phyloP scores from a whole-genome alignment of 495 filamentous ascomycete genomes.

The Tuber umbilicatum region DNA sequence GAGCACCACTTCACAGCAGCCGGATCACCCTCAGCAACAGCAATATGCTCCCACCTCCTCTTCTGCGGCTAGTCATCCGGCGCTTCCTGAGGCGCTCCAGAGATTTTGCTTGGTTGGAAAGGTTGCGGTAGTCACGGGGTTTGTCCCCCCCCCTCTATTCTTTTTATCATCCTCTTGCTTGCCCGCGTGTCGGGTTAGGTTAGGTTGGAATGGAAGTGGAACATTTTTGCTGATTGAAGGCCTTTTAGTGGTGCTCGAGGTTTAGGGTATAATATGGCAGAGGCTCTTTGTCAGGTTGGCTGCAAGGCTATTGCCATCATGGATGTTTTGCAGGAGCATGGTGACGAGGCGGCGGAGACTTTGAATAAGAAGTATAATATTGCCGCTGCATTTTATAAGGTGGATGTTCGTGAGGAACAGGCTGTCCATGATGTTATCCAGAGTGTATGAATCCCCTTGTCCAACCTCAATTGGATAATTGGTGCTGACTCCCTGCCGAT shows the following conservation, averaged over 20 bases:
- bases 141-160: constrained; percentile 40
- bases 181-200: not conserved
- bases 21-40: not conserved
- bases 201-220: not conserved
- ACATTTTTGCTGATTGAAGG: constrained; percentile 1
- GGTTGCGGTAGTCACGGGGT: constrained; percentile 68
- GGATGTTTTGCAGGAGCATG: constrained; percentile 66
- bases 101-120: constrained; percentile 57
- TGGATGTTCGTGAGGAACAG: constrained; percentile 62
- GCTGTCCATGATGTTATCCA: constrained; percentile 49
- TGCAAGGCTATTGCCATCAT: constrained; percentile 66
- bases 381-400: constrained; percentile 67
- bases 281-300: constrained; percentile 65
- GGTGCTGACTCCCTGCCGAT: not conserved
- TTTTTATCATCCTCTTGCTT: not conserved
- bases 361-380: constrained; percentile 61
- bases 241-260: constrained; percentile 62
- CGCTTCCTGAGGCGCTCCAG: constrained; percentile 32
- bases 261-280: constrained; percentile 69
- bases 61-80: constrained; percentile 18
- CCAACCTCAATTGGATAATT: constrained; percentile 9
- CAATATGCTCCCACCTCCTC: not conserved
- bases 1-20: constrained; percentile 1
- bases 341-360: constrained; percentile 59
- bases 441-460: constrained; percentile 16